These are phyloP conservation scores for Leccinum pellstonianum DNA, from an alignment of 768 basidiomycete species.

Conservation along the genomic window DNA sequence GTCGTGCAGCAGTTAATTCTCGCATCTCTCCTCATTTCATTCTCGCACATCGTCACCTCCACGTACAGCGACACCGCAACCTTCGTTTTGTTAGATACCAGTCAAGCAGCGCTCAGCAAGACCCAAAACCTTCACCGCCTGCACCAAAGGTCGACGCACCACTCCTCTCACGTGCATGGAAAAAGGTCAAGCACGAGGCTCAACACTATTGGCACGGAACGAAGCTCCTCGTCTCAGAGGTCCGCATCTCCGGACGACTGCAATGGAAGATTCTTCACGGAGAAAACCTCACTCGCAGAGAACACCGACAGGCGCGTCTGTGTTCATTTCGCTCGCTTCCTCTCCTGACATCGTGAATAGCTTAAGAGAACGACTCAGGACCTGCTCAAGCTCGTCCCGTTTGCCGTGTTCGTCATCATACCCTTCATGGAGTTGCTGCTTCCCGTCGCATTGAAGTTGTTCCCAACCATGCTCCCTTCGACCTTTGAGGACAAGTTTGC, in stretches of 20 bases:
- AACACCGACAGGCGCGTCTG: slow-evolving; percentile 77
- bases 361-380: slow-evolving; percentile 92
- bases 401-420: slow-evolving; percentile 90
- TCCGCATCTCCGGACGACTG: slow-evolving; percentile 82
- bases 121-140: slow-evolving; percentile 50
- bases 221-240: slow-evolving; percentile 91
- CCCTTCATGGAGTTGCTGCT: slow-evolving; percentile 98
- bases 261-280: slow-evolving; percentile 94
- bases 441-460: slow-evolving; percentile 93
- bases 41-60: slow-evolving; percentile 29
- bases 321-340: neutral
- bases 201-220: slow-evolving; percentile 97
- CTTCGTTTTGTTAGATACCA: slow-evolving; percentile 10
- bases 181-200: slow-evolving; percentile 92
- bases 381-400: slow-evolving; percentile 88
- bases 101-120: slow-evolving; percentile 24
- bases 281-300: slow-evolving; percentile 86
- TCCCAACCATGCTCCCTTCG: slow-evolving; percentile 98
- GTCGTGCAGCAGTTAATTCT: slow-evolving; percentile 41
- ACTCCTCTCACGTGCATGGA: slow-evolving; percentile 72
- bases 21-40: slow-evolving; percentile 15
- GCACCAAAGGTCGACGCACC: slow-evolving; percentile 46
- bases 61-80: neutral
- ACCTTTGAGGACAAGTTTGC: slow-evolving; percentile 98
- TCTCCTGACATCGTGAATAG: slow-evolving; percentile 38